Conservation (phyloP, 768 basidiomycete species). For the Porpolomopsis calyptriformis region DNA sequence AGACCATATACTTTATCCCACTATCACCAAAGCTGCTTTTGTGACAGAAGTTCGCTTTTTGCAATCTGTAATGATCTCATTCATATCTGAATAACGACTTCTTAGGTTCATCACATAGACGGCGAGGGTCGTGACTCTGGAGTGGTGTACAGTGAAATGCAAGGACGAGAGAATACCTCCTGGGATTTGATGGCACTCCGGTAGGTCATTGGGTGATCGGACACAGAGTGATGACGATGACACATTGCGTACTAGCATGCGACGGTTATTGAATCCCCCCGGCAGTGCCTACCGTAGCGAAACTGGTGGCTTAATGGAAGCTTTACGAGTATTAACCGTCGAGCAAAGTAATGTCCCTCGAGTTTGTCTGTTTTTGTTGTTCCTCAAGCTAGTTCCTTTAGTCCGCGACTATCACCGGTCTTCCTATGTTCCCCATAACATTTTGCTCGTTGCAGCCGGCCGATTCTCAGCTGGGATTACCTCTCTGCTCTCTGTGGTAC, state of each 20-base stretch:
- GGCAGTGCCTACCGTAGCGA: conserved; percentile 90
- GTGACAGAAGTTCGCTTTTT: conserved; percentile 43
- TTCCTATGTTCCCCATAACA: conserved; percentile 91
- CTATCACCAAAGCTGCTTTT: conserved; percentile 72
- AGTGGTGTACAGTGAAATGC: conserved; percentile 96
- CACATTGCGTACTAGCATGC: conserved; percentile 38
- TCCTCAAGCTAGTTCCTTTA: conserved; percentile 22
- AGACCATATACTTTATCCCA: conserved; percentile 95
- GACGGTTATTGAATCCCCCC: conserved; percentile 69
- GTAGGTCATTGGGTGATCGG: conserved; percentile 33
- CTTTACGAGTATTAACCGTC: conserved; percentile 71
- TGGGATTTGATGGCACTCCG: conserved; percentile 82
- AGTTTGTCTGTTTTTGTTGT: conserved; percentile 4
- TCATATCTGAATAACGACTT: conserved; percentile 7
- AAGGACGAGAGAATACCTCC: conserved; percentile 88
- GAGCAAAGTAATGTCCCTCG: conserved; percentile 69
- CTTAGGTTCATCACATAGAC: conserved; percentile 89
- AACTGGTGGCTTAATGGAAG: conserved; percentile 93
- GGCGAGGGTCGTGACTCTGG: conserved; percentile 84
- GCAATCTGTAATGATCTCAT: neutral
- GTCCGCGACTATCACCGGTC: conserved; percentile 82
- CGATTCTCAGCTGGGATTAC: conserved; percentile 67
- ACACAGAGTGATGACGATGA: conserved; percentile 3
- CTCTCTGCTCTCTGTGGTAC: conserved; percentile 72
- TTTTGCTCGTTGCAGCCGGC: conserved; percentile 81